Percentiles rank a stretch among this genome's conserved stretches.
Evolutionary conservation across 202 grass and related monocot species (phyloP).

Genomic region (Tripidium arundinaceum): DNA sequence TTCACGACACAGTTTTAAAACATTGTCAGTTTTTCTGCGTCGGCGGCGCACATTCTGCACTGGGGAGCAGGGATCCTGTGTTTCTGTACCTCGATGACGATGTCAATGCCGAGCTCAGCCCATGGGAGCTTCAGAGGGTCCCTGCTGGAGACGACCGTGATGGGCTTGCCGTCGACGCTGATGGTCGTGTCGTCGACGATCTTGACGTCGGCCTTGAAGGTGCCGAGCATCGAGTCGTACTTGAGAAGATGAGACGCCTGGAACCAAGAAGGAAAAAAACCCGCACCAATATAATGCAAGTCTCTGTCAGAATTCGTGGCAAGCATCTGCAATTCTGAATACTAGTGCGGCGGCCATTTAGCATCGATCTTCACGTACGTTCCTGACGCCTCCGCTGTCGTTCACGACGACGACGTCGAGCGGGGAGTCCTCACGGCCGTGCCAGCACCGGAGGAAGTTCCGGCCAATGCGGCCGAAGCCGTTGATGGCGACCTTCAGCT

Average conservation of each 20-base stretch:
- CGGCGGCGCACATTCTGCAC: too few relatives aligned
- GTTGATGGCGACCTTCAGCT: slow-evolving; percentile 99
- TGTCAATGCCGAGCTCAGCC: slow-evolving; percentile 67
- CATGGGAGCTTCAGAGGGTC: slow-evolving; percentile 77
- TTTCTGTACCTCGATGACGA: slow-evolving; percentile 99
- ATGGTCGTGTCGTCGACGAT: slow-evolving; percentile 63
- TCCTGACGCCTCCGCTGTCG: slow-evolving; percentile 91
- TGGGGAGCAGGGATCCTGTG: too few relatives aligned
- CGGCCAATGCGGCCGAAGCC: slow-evolving; percentile 94
- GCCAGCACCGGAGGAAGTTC: slow-evolving; percentile 98
- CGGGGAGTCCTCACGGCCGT: slow-evolving; percentile 77
- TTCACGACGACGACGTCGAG: slow-evolving; percentile 93
- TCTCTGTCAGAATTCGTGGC: too few relatives aligned
- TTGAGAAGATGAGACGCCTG: slow-evolving; percentile 96
- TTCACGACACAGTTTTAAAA: too few relatives aligned
- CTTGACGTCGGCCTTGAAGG: slow-evolving; percentile 89
- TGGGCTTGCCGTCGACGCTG: slow-evolving; percentile 92
- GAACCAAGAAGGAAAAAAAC: too few relatives aligned
- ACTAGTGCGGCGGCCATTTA: too few relatives aligned
- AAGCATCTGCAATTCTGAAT: too few relatives aligned
- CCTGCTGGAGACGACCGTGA: slow-evolving; percentile 85
- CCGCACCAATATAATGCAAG: too few relatives aligned
- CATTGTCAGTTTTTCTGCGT: too few relatives aligned
- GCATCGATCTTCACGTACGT: too few relatives aligned
- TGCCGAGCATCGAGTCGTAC: slow-evolving; percentile 94